Evolutionary conservation across 1,284 basidiomycete species (phyloP).

Genomic region (Cystobasidium slooffiae): DNA sequence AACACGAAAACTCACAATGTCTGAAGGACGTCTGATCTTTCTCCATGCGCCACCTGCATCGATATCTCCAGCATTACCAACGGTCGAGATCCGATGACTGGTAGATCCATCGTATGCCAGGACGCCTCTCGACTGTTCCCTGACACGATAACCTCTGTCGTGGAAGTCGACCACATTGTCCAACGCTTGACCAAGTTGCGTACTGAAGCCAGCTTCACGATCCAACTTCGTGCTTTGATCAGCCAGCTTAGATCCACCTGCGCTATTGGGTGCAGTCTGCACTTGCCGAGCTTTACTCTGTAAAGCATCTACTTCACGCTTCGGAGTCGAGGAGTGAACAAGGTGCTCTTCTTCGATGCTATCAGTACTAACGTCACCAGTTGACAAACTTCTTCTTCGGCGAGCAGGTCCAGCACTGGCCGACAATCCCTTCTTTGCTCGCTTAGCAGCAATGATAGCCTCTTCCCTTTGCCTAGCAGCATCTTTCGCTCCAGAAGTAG

Average conservation of each 20-base stretch:
- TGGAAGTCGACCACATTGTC: conserved; percentile 35
- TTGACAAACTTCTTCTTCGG: conserved; percentile 21
- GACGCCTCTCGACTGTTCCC: conserved; percentile 31
- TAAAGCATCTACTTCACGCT: neutral
- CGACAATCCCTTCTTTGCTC: conserved; percentile 32
- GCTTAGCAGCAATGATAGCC: conserved; percentile 23
- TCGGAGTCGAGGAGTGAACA: neutral
- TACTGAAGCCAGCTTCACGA: conserved; percentile 25
- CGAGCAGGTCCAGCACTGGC: conserved; percentile 27
- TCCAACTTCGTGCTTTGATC: conserved; percentile 9
- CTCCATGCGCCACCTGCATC: conserved; percentile 39
- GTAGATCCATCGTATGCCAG: conserved; percentile 17
- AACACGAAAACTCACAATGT: conserved; percentile 23
- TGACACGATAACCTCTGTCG: conserved; percentile 31
- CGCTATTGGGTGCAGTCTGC: conserved; percentile 29
- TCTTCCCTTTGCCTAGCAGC: conserved; percentile 6
- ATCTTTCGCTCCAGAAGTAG: conserved; percentile 21
- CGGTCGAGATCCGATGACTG: conserved; percentile 26
- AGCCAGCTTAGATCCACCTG: neutral
- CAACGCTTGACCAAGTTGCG: conserved; percentile 31
- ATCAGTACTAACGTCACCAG: conserved; percentile 26
- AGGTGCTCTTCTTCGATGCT: conserved; percentile 14
- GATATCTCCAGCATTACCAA: conserved; percentile 38
- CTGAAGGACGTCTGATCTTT: conserved; percentile 31
- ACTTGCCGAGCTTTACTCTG: neutral